Base-by-base conservation (phyloP, 805 yeast genomes). In the Candida nonsorbophila region DNA sequence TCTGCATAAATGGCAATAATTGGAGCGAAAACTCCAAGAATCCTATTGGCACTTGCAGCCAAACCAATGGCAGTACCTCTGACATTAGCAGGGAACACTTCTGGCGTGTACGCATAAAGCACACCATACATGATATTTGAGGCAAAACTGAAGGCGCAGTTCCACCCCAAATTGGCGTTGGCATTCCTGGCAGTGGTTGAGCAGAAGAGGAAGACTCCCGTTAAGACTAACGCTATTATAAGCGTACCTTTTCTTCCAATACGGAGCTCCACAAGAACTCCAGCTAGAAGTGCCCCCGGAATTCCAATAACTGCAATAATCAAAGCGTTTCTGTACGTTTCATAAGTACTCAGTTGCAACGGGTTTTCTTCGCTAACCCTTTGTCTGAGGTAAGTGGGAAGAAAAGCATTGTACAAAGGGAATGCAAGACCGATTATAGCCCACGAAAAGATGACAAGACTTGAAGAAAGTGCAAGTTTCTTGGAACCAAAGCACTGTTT, bases 21-120 rank as follows among this genome's bases (percentile, higher is more conserved):
- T 13, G 82, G 82, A 5, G 77, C 77, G 44, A 75, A 63, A 13
- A 68, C 69, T 29, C 79, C 80, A 29, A 71, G 53, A 16, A 72
- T 41, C 51, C 82, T 55, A 38, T 68, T 68, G 19, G 62, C 59
- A 5, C 74, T 73, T n/a, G 80, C 63, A 6, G 78, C 72, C 11
- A 77, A 40, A 3, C 81, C 79, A 24, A 71, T 69, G 25, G 79
- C 84, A 1, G 84, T 77, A 10, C 78, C 77, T 36, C 67, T 42
- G 21, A 58, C 51, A 29, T 48, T 53, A 1, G 66, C 45, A 22
- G 78, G 78, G 49, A 78, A 66, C 14, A 74, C 71, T 45, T 78
- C 82, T 0, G 84, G 84, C 3, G 83, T 76, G 45, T 74, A 77
- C 4, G 83, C 84, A 43, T 75, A 78, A 13, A 78, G 52, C 14